Evolutionary conservation across 2,329 filamentous ascomycete genomes (phyloP), one percentile per base, ranked within the genome.

Genomic region (Aspergillus fijiensis): DNA sequence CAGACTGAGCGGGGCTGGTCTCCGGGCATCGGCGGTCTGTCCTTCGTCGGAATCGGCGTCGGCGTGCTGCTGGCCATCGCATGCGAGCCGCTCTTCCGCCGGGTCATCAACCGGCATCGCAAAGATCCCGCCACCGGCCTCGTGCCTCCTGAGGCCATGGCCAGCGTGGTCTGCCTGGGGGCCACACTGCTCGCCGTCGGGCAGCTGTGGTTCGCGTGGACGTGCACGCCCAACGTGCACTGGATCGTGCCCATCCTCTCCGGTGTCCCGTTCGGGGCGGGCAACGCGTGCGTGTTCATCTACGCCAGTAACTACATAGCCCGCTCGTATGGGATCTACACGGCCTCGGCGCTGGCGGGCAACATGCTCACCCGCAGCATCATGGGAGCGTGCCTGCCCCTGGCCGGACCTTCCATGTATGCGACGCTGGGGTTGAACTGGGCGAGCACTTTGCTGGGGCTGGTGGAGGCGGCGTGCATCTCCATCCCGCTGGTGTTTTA

Each of bases 131-230:
- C 82, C 55, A 95, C 90, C 0, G 89, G 89, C 7, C 85, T 84
- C 27, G 83, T 86, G 0, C 82, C 84, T 0, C 92, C 92, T 0
- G 92, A 96, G 74, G 88, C 91, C 0, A 90, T 89, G 60, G 90
- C 92, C 3, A 84, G 85, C 51, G 82, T 93, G 53, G 89, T 96
- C 71, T 89, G 87, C 64, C 83, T 96, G n/a, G 91, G 89, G 2
- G 85, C 27, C 0, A 73, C 93, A 1, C 79, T 90, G 1, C 85
- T 89, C 0, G 88, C 91, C 0, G 73, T 91, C 2, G 92, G 92
- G 6, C 87, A 96, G 74, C 82, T 96, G 19, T 88, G 87, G 72
- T 96, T 96, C 71, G 85, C 89, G 0, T 96, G 91, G 91, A 96
- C 91, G 0, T 91, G 87, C 59, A 85, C 91, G 0, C 91, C 92